Conservation (phyloP, 305 asterid species). For the Withania somnifera region DNA sequence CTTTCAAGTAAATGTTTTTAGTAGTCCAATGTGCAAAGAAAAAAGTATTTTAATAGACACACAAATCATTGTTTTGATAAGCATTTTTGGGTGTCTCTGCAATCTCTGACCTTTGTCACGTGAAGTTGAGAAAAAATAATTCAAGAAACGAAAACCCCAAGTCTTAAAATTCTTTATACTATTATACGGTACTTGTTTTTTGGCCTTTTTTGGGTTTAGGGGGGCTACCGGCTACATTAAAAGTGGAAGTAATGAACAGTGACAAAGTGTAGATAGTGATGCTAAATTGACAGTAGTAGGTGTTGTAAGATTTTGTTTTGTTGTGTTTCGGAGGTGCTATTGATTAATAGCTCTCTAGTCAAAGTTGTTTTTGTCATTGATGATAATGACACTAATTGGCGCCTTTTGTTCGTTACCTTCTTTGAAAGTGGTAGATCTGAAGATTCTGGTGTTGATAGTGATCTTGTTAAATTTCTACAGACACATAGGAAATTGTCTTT, state of each 20-base stretch:
- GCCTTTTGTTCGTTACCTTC: slow-evolving; percentile 25
- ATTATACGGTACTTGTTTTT: not conserved
- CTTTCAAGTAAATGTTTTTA: not conserved
- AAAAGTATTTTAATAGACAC: not conserved
- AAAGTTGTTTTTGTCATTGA: slow-evolving; percentile 14
- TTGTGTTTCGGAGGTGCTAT: not conserved
- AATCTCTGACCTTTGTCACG: slow-evolving; percentile 22
- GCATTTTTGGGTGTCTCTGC: slow-evolving; percentile 23
- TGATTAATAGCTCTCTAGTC: slow-evolving; percentile 15
- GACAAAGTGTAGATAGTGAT: slow-evolving; percentile 27
- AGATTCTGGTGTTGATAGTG: slow-evolving; percentile 8
- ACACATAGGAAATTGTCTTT: slow-evolving; percentile 18
- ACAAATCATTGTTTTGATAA: slow-evolving; percentile 11
- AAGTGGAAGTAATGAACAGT: slow-evolving; percentile 9
- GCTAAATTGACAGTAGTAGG: not conserved
- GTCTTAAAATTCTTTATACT: not conserved
- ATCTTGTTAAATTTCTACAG: not conserved
- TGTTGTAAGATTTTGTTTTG: not conserved
- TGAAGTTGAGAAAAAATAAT: slow-evolving; percentile 4
- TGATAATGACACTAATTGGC: slow-evolving; percentile 49
- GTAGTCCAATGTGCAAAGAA: not conserved
- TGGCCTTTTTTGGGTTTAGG: not conserved
- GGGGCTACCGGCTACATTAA: no score
- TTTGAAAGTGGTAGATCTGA: slow-evolving; percentile 28
- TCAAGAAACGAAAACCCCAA: not conserved